A percentile compares a stretch with the other conserved stretches of the same genome.
Conservation (phyloP, 2,329 filamentous ascomycete genomes). For the Parafenestella ontariensis region DNA sequence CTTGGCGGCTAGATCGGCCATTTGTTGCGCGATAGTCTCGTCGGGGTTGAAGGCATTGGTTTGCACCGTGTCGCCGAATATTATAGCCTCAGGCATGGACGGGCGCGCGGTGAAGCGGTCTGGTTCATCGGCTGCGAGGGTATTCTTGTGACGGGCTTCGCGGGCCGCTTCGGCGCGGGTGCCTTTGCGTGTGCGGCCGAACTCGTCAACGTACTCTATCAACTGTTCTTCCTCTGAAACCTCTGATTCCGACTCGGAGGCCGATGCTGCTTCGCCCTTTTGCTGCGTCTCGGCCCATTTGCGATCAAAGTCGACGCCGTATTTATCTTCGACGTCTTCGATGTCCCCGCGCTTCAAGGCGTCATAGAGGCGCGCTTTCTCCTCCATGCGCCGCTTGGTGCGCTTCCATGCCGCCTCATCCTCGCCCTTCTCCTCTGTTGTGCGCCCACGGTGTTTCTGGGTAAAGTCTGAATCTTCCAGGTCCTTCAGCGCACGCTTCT, state of each 20-base stretch:
- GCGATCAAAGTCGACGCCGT: constrained; percentile 88
- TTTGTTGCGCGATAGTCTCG: constrained; percentile 67
- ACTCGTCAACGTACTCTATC: constrained; percentile 92
- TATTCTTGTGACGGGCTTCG: constrained; percentile 65
- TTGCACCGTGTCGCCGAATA: constrained; percentile 87
- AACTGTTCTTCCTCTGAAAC: constrained; percentile 62
- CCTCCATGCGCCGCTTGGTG: constrained; percentile 82
- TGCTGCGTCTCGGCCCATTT: constrained; percentile 83
- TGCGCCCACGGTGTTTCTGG: constrained; percentile 69
- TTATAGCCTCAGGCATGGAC: constrained; percentile 71
- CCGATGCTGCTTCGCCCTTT: constrained; percentile 51
- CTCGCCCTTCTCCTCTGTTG: constrained; percentile 59
- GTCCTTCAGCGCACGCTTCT: constrained; percentile 68
- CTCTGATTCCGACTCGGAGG: constrained; percentile 45
- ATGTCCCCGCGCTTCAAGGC: constrained; percentile 87
- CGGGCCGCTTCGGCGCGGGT: constrained; percentile 72
- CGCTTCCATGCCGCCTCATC: constrained; percentile 67
- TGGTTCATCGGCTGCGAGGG: constrained; percentile 66
- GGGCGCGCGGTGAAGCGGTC: constrained; percentile 74
- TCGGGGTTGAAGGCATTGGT: constrained; percentile 81
- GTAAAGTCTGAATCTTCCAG: constrained; percentile 63
- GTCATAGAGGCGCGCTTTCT: constrained; percentile 87
- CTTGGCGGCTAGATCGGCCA: constrained; percentile 79
- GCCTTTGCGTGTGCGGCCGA: constrained; percentile 79
- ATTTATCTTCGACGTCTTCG: constrained; percentile 68